These are phyloP conservation scores for Magnusiomyces clavatus DNA, from an alignment of 1,139 yeast genomes.

Conservation along the genomic window DNA sequence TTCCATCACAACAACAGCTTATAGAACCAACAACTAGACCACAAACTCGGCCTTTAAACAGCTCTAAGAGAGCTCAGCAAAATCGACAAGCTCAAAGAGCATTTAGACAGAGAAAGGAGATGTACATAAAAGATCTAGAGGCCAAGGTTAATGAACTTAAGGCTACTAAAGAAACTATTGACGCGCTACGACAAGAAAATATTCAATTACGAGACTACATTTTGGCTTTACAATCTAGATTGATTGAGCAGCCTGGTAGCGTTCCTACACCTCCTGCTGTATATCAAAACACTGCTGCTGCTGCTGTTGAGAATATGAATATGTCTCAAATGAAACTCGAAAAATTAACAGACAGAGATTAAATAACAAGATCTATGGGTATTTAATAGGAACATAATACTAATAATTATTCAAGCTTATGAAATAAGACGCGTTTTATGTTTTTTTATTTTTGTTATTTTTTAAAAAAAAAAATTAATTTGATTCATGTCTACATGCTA, in stretches of 20 bases:
- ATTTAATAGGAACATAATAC: too few species aligned
- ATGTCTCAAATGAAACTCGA: too few species aligned
- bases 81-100: constrained; percentile 84
- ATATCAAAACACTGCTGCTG: constrained; percentile 14
- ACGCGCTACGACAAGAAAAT: constrained; percentile 58
- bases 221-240: constrained; percentile 55
- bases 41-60: constrained; percentile 41
- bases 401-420: too few species aligned
- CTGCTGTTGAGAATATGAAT: too few species aligned
- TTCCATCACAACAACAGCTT: too few species aligned
- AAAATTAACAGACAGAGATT: too few species aligned
- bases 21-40: too few species aligned
- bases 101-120: constrained; percentile 71
- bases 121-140: constrained; percentile 69
- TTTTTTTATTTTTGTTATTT: too few species aligned
- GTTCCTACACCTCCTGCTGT: constrained; percentile 41
- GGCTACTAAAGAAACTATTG: constrained; percentile 51
- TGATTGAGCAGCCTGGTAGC: constrained; percentile 41
- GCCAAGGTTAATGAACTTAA: constrained; percentile 55
- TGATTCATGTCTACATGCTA: too few species aligned
- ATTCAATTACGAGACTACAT: constrained; percentile 65
- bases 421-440: too few species aligned
- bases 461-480: too few species aligned
- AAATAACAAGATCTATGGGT: too few species aligned
- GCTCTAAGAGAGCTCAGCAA: constrained; percentile 81